A percentile compares a stretch with the other conserved stretches of the same genome.
phyloP scores from a whole-genome alignment of 306 rosid species.

The Cucurbita argyrosperma region DNA sequence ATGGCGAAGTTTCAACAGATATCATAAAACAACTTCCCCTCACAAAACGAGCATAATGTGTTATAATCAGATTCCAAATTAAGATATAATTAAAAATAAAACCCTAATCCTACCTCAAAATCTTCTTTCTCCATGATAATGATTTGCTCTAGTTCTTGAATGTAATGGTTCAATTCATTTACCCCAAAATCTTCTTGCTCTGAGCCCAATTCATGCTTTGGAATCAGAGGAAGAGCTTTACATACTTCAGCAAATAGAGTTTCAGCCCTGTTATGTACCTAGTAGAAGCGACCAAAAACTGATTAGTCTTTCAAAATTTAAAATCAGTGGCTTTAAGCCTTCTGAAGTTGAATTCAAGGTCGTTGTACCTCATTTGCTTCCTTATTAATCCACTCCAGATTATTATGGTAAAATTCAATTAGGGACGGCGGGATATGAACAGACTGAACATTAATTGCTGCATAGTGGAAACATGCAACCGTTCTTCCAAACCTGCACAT shows the following conservation, averaged over 20 bases:
- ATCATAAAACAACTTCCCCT: background rate
- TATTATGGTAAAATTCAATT: slow-evolving; percentile 45
- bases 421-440: slow-evolving; percentile 75
- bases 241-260: slow-evolving; percentile 70
- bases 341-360: background rate
- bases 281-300: slow-evolving; percentile 10
- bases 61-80: background rate
- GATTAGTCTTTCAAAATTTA: slow-evolving; percentile 6
- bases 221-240: slow-evolving; percentile 59
- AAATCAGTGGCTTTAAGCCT: slow-evolving; percentile 10
- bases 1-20: background rate
- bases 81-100: background rate
- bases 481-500: slow-evolving; percentile 70
- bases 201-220: slow-evolving; percentile 30
- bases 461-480: slow-evolving; percentile 97
- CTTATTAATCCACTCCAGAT: slow-evolving; percentile 70
- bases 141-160: slow-evolving; percentile 60
- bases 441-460: slow-evolving; percentile 76
- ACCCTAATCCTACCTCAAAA: slow-evolving; percentile 49
- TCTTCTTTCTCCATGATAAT: slow-evolving; percentile 71
- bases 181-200: slow-evolving; percentile 17
- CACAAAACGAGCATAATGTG: background rate
- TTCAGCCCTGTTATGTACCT: slow-evolving; percentile 64
- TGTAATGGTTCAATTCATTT: slow-evolving; percentile 38
- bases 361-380: slow-evolving; percentile 56